These are phyloP conservation scores for Parietaria judaica DNA, from an alignment of 306 rosid genomes.

Conservation along the genomic window DNA sequence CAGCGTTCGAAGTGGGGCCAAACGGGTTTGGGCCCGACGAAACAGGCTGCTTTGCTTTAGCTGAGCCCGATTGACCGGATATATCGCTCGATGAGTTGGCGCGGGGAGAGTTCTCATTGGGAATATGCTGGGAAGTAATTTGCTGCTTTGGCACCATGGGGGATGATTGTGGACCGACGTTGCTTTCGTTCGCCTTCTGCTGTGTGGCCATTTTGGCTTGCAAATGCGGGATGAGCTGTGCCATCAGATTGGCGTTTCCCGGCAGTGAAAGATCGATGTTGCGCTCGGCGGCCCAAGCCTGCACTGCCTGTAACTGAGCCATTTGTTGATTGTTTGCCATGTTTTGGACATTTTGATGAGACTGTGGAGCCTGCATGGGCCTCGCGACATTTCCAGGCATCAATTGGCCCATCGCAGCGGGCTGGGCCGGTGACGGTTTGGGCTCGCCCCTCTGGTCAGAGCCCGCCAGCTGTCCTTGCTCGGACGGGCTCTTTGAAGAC, in stretches of 20 bases:
- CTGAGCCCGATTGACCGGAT: conserved; percentile 57
- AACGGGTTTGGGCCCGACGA: conserved; percentile 45
- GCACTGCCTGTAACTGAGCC: conserved; percentile 68
- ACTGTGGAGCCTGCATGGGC: conserved; percentile 49
- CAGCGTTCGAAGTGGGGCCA: conserved; percentile 39
- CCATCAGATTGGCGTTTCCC: conserved; percentile 56
- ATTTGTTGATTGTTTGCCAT: conserved; percentile 54
- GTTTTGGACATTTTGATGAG: conserved; percentile 54
- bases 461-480: conserved; percentile 59
- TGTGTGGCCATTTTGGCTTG: conserved; percentile 69
- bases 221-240: conserved; percentile 63
- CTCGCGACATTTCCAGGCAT: conserved; percentile 57
- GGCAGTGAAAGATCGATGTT: conserved; percentile 81
- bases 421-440: conserved; percentile 45
- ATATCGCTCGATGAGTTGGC: conserved; percentile 66
- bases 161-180: conserved; percentile 52
- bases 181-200: conserved; percentile 52
- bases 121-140: conserved; percentile 53
- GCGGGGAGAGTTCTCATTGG: conserved; percentile 64
- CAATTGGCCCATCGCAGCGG: conserved; percentile 39
- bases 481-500: conserved; percentile 50
- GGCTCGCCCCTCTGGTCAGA: conserved; percentile 58
- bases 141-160: conserved; percentile 67
- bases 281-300: conserved; percentile 73
- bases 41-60: conserved; percentile 60